These are phyloP conservation scores for Mortierella sp. DNA, from an alignment of 371 early-diverging fungal genomes.

Conservation along the genomic window DNA sequence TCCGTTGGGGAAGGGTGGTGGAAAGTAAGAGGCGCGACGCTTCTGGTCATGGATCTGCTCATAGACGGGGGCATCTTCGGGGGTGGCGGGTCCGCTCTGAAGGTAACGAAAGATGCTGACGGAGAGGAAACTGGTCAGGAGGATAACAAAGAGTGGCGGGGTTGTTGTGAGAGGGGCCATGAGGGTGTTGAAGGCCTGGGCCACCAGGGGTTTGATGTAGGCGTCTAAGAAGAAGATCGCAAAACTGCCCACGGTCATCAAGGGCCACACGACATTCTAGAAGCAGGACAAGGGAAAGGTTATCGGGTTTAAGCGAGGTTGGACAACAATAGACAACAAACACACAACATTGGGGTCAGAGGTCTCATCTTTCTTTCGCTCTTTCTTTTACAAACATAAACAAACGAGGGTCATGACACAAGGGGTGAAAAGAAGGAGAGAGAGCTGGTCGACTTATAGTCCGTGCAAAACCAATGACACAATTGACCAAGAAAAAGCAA, in stretches of 20 bases:
- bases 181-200: background rate
- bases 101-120: conserved; percentile 22
- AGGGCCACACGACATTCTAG: conserved; percentile 53
- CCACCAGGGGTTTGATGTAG: conserved; percentile 31
- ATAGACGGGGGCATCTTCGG: conserved; percentile 32
- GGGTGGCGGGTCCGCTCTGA: conserved; percentile 19
- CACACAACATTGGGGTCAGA: background rate
- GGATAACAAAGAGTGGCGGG: conserved; percentile 37
- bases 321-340: background rate
- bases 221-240: conserved; percentile 49
- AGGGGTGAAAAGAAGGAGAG: background rate
- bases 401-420: no score
- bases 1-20: conserved; percentile 54
- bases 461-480: background rate
- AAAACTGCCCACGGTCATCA: conserved; percentile 45
- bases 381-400: background rate
- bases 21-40: conserved; percentile 44
- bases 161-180: conserved; percentile 28
- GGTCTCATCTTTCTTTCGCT: no score
- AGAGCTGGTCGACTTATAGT: background rate
- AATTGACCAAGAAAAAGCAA: background rate
- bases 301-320: background rate
- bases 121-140: conserved; percentile 20
- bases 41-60: conserved; percentile 55
- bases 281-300: background rate